Conservation (phyloP, 768 basidiomycete genomes). For the Termitomyces sp. region DNA sequence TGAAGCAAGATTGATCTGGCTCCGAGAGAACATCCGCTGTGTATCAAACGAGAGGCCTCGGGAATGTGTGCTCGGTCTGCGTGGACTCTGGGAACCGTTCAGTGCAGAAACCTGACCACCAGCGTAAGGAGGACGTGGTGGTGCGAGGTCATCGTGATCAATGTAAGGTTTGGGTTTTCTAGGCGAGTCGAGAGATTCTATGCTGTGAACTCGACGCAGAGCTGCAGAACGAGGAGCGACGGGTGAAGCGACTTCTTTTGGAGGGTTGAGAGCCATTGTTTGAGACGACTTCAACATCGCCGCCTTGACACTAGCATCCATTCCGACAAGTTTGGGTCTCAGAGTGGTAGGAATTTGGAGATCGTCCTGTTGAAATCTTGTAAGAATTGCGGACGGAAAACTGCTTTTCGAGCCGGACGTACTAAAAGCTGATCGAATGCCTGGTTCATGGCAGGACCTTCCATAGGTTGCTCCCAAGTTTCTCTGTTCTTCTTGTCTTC, state of each 20-base stretch:
- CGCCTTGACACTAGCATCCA: constrained; percentile 84
- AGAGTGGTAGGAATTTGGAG: constrained; percentile 80
- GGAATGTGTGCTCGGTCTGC: constrained; percentile 40
- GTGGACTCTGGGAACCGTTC: constrained; percentile 27
- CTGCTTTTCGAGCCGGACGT: constrained; percentile 21
- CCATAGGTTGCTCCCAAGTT: constrained; percentile 9
- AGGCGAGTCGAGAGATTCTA: constrained; percentile 61
- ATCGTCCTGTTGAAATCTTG: constrained; percentile 54
- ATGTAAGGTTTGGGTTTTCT: constrained; percentile 33
- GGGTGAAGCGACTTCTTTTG: constrained; percentile 28
- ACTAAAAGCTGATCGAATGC: constrained; percentile 84
- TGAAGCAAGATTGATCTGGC: constrained; percentile 42
- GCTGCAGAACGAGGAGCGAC: constrained; percentile 42
- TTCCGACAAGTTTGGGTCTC: constrained; percentile 71
- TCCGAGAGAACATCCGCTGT: constrained; percentile 44
- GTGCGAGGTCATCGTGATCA: constrained; percentile 33
- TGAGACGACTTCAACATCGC: constrained; percentile 89
- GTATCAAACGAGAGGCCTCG: constrained; percentile 63
- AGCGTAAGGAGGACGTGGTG: constrained; percentile 29
- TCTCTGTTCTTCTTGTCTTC: constrained; percentile 19
- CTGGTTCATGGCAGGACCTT: constrained; percentile 43
- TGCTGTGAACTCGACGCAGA: constrained; percentile 68
- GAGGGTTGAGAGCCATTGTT: constrained; percentile 42
- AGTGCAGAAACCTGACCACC: constrained; percentile 33
- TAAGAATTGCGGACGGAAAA: neutral